These are phyloP conservation scores for Colletotrichum sp. DNA, from an alignment of 2,329 filamentous ascomycete species.

Conservation along the genomic window DNA sequence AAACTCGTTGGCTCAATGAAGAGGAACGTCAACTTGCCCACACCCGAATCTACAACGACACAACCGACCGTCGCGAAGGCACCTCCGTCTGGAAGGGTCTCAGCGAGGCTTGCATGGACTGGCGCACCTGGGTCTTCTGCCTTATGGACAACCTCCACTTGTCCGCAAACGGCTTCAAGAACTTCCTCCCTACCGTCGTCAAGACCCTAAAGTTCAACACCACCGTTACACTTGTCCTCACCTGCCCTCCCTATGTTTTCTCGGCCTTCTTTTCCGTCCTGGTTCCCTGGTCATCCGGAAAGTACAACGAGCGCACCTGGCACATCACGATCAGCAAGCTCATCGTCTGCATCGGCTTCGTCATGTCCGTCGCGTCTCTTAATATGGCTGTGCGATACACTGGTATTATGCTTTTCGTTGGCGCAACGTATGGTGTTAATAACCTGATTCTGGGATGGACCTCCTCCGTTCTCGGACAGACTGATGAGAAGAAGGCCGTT, in stretches of 20 bases:
- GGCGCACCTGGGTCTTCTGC: conserved; percentile 53
- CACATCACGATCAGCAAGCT: conserved; percentile 49
- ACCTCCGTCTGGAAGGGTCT: conserved; percentile 48
- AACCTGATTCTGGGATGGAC: conserved; percentile 50
- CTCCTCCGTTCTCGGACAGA: conserved; percentile 43
- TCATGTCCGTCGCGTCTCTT: conserved; percentile 27
- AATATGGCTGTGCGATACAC: conserved; percentile 17
- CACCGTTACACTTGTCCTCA: conserved; percentile 52
- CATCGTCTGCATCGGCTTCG: conserved; percentile 37
- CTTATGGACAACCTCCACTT: conserved; percentile 57
- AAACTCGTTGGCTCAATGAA: conserved; percentile 40
- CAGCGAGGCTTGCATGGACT: conserved; percentile 47
- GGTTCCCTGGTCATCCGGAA: conserved; percentile 45
- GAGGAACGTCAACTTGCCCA: conserved; percentile 46
- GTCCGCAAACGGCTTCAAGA: conserved; percentile 51
- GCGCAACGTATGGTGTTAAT: conserved; percentile 39
- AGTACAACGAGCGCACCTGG: conserved; percentile 52
- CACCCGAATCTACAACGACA: conserved; percentile 31
- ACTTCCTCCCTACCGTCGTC: conserved; percentile 39
- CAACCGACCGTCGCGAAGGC: conserved; percentile 39
- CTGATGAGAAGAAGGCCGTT: conserved; percentile 51
- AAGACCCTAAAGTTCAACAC: conserved; percentile 44
- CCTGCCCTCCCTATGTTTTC: conserved; percentile 48
- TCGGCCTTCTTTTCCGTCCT: conserved; percentile 44
- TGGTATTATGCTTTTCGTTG: conserved; percentile 43